Evolutionary conservation across 1,284 basidiomycete genomes (phyloP), one percentile per base, ranked within the genome.

Genomic region (Apiotrichum gamsii): DNA sequence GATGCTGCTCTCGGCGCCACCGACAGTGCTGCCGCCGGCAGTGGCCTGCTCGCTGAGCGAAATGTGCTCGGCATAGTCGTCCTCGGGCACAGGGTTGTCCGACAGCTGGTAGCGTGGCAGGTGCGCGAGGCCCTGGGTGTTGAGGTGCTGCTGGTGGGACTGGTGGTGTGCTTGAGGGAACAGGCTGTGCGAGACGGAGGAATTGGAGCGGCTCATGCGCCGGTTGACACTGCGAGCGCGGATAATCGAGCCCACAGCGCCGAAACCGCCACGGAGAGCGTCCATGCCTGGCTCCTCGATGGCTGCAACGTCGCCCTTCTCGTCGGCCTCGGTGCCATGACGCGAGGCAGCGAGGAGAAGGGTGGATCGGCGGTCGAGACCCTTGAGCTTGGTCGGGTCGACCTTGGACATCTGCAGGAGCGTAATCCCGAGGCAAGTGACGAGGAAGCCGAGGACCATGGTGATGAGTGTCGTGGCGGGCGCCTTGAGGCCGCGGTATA

Each of bases 391-490:
- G 23, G 74, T 76, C 13, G 68, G 64, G 45, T 69, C 64, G 32
- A 71, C 74, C 58, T 96, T 97, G 70, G 90, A 94, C 79, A 98
- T 84, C 72, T 98, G 94, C 9, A 98, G 82, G 53, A 98, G 82
- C 16, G 86, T 88, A 68, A 97, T 96, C 19, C 93, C 91, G 15
- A 70, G 56, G 41, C 70, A 71, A 23, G 67, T 72, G 37, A 69
- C 64, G 82, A 91, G 73, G 77, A 97, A 97, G 16, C 84, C 93
- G 73, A 79, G 64, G 24, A 96, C 87, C 57, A 97, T 81, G 4
- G 93, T 96, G 51, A 97, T 78, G 47, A 96, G 90, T 56, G 87
- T 80, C 1, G 73, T 50, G 0, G 78, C 81, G 2, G 82, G 78
- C 0, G 93, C 86, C 45, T 85, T 78, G 53, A 98, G 81, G 30